phyloP scores from a whole-genome alignment of 805 yeast species.

The Sugiyamaella americana region DNA sequence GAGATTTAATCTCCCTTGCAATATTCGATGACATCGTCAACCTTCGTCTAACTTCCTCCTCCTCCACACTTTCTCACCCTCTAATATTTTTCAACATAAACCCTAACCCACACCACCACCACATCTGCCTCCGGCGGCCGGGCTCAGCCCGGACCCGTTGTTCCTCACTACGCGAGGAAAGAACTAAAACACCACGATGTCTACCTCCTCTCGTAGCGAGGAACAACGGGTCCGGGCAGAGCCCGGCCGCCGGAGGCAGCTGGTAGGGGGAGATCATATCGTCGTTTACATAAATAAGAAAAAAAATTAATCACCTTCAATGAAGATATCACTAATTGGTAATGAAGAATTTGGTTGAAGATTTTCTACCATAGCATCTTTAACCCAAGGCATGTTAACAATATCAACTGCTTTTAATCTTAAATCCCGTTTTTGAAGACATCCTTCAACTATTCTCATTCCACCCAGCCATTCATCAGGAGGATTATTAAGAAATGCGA shows the following conservation, averaged over 20 bases:
- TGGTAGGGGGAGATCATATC: too few relatives aligned
- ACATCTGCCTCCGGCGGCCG: too few relatives aligned
- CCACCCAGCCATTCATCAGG: slow-evolving; percentile 41
- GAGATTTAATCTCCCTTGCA: slow-evolving; percentile 20
- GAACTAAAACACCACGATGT: too few relatives aligned
- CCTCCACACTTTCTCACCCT: too few relatives aligned
- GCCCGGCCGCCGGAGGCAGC: too few relatives aligned
- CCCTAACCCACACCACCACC: too few relatives aligned
- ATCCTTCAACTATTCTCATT: slow-evolving; percentile 44
- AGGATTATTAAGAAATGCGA: slow-evolving; percentile 36
- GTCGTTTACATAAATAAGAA: background rate
- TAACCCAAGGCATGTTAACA: slow-evolving; percentile 19
- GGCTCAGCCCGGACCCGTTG: too few relatives aligned
- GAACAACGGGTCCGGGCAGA: too few relatives aligned
- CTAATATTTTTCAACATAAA: too few relatives aligned
- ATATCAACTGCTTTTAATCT: slow-evolving; percentile 32
- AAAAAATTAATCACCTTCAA: background rate
- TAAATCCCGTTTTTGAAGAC: slow-evolving; percentile 44
- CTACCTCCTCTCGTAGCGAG: too few relatives aligned
- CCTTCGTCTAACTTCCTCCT: too few relatives aligned
- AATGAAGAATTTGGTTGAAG: background rate
- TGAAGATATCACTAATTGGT: background rate
- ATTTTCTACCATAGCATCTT: slow-evolving; percentile 8
- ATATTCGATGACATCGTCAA: slow-evolving; percentile 11
- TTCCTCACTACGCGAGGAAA: too few relatives aligned